Conservation (phyloP, 1,139 yeast species). For the Kodamaea fungicola region DNA sequence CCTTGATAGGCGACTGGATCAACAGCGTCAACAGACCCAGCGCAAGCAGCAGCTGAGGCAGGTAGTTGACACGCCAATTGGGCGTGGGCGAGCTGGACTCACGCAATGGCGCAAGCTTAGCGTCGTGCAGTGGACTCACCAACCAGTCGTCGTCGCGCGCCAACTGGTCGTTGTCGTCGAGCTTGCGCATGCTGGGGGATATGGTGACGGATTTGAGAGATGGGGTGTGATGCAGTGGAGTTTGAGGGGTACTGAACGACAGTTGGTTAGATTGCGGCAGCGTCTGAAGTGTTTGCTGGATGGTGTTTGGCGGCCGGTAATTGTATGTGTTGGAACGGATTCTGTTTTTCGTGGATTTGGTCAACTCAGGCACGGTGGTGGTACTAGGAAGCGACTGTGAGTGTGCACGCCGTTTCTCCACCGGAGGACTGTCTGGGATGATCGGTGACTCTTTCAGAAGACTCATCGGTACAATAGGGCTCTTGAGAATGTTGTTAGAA, state of each 20-base stretch:
- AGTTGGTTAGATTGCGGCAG: background rate
- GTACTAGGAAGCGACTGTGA: constrained; percentile 33
- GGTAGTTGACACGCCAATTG: background rate
- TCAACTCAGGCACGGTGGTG: constrained; percentile 6
- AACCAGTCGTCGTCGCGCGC: background rate
- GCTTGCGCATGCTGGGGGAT: constrained; percentile 31
- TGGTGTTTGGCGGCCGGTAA: constrained; percentile 13
- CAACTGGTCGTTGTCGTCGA: constrained; percentile 1
- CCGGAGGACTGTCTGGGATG: constrained; percentile 2
- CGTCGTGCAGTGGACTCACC: constrained; percentile 4
- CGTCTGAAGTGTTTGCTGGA: background rate
- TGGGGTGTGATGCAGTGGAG: constrained; percentile 19
- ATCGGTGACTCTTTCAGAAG: constrained; percentile 5
- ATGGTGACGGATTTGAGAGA: constrained; percentile 39
- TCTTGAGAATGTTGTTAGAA: constrained; percentile 27
- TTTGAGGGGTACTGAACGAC: constrained; percentile 8
- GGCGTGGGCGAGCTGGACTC: constrained; percentile 7
- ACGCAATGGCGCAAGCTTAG: constrained; percentile 9
- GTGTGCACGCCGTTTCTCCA: constrained; percentile 24
- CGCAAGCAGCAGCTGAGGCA: background rate
- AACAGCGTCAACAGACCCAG: background rate
- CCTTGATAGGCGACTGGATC: background rate
- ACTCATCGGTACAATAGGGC: constrained; percentile 34
- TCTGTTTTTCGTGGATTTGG: constrained; percentile 8
- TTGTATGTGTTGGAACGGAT: constrained; percentile 24